Base-by-base conservation (phyloP, 116 monocot species). In the Trichopus zeylanicus region DNA sequence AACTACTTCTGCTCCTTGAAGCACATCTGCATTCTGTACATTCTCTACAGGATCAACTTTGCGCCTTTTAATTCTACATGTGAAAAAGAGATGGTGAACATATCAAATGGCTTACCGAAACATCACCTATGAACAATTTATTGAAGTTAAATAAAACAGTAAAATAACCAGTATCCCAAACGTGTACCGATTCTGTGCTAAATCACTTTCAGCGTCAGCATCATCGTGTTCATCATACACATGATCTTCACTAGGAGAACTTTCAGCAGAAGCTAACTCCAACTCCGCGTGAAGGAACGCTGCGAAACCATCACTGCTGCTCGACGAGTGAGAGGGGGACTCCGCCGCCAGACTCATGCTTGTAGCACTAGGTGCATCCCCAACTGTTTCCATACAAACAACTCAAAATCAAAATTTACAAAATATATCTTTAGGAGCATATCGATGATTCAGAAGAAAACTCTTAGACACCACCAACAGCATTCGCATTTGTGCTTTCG, bases 231-330 rank as follows among this genome's bases (percentile, higher is more conserved):
- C 48, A 20, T 65, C 70, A 29, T n/a, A n/a, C n/a, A n/a, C n/a
- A n/a, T n/a, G n/a, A n/a, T n/a, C n/a, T n/a, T 61, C 68, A 16
- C 62, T 51, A 20, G 54, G 39, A 29, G 67, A 73, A 46, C 59
- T 53, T 16, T 69, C 27, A 29, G 67, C 59, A 28, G 78, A 74
- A 33, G 38, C 67, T 48, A 65, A 22, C 27, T 78, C 77, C 59
- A 85, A 56, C 76, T 85, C 85, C 5, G 67, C 60, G 27, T 75
- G 70, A 27, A 85, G 80, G 23, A 80, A 60, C 15, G 73, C 60
- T 29, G 76, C 80, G 63, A 85, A 80, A 48, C 81, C 86, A 46
- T 86, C 86, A 31, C 78, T 86, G 64, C 81, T 75, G 32, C 72
- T 69, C 33, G 80, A 80, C 0, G 76, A 80, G 13, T 77, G 74